A percentile compares a stretch with the other conserved stretches of the same genome.
These are phyloP conservation scores for Urochloa ruziziensis DNA, from an alignment of 176 grass and related monocot genomes.

Conservation along the genomic window DNA sequence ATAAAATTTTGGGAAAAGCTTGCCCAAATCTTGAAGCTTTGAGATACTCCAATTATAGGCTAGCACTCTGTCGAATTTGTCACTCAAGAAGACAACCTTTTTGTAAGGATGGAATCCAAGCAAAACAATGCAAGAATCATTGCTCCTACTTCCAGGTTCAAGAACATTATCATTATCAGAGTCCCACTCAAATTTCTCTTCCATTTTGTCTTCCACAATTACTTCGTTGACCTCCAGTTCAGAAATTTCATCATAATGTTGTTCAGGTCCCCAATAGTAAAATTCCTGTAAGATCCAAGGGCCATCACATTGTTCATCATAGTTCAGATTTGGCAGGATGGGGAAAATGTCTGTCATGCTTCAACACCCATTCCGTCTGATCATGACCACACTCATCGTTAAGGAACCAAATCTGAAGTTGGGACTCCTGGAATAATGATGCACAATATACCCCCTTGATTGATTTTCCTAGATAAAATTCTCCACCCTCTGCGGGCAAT, in stretches of 20 bases:
- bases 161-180: constrained; percentile 20
- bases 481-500: not conserved
- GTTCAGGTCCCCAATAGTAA: too few relatives aligned
- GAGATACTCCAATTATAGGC: constrained; percentile 22
- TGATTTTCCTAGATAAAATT: constrained; percentile 18
- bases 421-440: not conserved
- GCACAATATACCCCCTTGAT: constrained; percentile 23
- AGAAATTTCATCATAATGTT: not conserved
- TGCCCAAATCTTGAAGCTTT: constrained; percentile 29
- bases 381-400: too few relatives aligned
- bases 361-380: constrained; percentile 4
- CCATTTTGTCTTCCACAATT: not conserved
- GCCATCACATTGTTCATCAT: too few relatives aligned
- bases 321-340: too few relatives aligned
- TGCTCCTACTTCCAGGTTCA: not conserved
- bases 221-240: not conserved
- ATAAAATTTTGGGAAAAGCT: constrained; percentile 22
- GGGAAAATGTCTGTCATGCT: not conserved
- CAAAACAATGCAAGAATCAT: not conserved
- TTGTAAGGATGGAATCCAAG: too few relatives aligned
- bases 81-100: not conserved
- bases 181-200: constrained; percentile 6
- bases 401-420: constrained; percentile 10
- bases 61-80: not conserved
- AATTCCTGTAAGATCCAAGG: too few relatives aligned